Evolutionary conservation across 192 early-diverging fungal genomes (phyloP).

Genomic region (Glomus cerebriforme): DNA sequence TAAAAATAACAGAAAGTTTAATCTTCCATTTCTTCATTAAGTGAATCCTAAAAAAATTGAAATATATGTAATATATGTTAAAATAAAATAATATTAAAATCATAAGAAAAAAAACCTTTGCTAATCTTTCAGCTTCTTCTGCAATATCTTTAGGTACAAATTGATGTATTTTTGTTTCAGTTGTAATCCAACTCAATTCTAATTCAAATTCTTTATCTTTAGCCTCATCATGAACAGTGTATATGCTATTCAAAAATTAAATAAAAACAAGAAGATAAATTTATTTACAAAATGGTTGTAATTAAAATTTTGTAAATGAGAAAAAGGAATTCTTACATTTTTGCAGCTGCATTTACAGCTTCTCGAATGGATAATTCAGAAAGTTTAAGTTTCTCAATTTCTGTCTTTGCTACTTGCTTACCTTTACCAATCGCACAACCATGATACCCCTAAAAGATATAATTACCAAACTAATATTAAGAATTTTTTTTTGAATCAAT

Average conservation of each 20-base stretch:
- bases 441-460: conserved; percentile 77
- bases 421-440: conserved; percentile 97
- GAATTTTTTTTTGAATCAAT: background rate
- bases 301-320: conserved; percentile 1
- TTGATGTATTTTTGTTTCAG: conserved; percentile 73
- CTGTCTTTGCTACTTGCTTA: conserved; percentile 96
- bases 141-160: conserved; percentile 87
- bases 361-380: conserved; percentile 76
- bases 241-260: conserved; percentile 62
- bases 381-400: conserved; percentile 95
- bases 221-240: conserved; percentile 91
- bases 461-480: background rate
- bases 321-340: conserved; percentile 67
- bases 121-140: conserved; percentile 80
- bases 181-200: conserved; percentile 95
- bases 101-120: conserved; percentile 59
- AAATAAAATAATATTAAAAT: background rate
- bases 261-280: background rate
- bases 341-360: conserved; percentile 90
- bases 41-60: conserved; percentile 40
- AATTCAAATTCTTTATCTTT: conserved; percentile 99
- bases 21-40: conserved; percentile 60
- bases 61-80: background rate
- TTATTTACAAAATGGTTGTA: background rate
- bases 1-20: too few species aligned